Percentiles rank a stretch among this genome's conserved stretches.
Evolutionary conservation across 441 rosid genomes (phyloP).

Genomic region (Pelargonium australe): DNA sequence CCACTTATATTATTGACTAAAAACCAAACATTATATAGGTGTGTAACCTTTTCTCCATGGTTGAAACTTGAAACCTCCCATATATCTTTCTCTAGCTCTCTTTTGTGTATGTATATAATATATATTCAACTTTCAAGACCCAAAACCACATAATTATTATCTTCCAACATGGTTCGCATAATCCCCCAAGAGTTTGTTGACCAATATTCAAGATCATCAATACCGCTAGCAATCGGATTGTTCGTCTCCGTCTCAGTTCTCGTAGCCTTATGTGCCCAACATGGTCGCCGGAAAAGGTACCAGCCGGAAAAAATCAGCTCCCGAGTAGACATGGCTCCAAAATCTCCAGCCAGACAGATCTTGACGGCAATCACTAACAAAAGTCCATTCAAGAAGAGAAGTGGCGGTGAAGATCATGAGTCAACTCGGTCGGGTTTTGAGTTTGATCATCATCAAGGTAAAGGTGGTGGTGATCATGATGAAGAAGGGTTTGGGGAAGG

Average conservation of each 20-base stretch:
- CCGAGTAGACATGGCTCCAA: not conserved
- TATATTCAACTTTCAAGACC: too few species aligned
- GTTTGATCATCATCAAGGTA: not conserved
- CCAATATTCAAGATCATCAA: not conserved
- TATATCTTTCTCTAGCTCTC: not conserved
- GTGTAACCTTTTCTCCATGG: too few species aligned
- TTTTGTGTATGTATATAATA: too few species aligned
- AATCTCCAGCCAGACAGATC: constrained; percentile 20
- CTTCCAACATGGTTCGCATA: too few species aligned
- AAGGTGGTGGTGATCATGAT: not conserved
- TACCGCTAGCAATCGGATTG: constrained; percentile 19
- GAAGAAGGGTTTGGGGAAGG: constrained; percentile 26
- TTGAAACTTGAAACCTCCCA: not conserved
- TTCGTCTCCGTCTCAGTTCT: constrained; percentile 23
- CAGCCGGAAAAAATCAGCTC: not conserved
- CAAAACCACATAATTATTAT: too few species aligned
- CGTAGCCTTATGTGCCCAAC: constrained; percentile 32
- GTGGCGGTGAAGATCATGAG: constrained; percentile 6
- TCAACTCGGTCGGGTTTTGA: not conserved
- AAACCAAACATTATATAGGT: not conserved
- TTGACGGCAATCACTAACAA: constrained; percentile 17
- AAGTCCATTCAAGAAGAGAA: constrained; percentile 10
- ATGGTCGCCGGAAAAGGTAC: not conserved
- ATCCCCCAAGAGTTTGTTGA: too few species aligned
- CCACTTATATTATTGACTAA: not conserved